phyloP scores from a whole-genome alignment of 352 stramenopile genomes.

The Globisporangium camurandrum region DNA sequence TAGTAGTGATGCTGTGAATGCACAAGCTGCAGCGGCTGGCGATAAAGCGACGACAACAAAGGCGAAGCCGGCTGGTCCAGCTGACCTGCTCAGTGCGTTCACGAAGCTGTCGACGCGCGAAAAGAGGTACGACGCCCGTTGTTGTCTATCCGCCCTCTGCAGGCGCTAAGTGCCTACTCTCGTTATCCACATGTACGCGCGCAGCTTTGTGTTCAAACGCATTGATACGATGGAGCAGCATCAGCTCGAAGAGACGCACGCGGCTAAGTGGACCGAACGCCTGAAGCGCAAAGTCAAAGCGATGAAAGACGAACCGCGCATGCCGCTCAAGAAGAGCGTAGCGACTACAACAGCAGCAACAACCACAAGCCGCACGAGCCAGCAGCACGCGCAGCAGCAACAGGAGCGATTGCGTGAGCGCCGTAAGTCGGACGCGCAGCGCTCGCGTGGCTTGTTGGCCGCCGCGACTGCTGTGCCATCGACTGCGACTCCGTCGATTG shows the following conservation, averaged over 20 bases:
- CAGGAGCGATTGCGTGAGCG: conserved; percentile 41
- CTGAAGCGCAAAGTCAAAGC: conserved; percentile 62
- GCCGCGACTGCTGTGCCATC: not conserved
- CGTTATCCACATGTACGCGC: too few species aligned
- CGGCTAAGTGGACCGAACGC: conserved; percentile 52
- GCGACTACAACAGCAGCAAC: not conserved
- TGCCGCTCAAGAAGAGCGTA: conserved; percentile 20
- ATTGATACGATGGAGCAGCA: conserved; percentile 76
- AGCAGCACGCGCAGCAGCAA: conserved; percentile 43
- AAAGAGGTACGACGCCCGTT: conserved; percentile 22
- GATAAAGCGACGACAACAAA: not conserved
- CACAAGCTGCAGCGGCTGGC: not conserved
- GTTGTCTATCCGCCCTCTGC: too few species aligned
- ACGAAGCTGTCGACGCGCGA: conserved; percentile 59
- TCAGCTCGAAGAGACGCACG: conserved; percentile 18
- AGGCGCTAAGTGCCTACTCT: too few species aligned
- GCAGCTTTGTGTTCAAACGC: conserved; percentile 69
- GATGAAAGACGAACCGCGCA: conserved; percentile 37
- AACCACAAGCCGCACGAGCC: conserved; percentile 11
- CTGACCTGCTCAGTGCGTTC: conserved; percentile 45
- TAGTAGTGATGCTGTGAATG: not conserved
- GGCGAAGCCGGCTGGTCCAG: too few species aligned
- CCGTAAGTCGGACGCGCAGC: conserved; percentile 44
- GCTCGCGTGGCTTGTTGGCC: conserved; percentile 32
- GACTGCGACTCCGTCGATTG: conserved; percentile 11